Conservation (phyloP, 345 rosid species). For the Cardamine resedifolia region DNA sequence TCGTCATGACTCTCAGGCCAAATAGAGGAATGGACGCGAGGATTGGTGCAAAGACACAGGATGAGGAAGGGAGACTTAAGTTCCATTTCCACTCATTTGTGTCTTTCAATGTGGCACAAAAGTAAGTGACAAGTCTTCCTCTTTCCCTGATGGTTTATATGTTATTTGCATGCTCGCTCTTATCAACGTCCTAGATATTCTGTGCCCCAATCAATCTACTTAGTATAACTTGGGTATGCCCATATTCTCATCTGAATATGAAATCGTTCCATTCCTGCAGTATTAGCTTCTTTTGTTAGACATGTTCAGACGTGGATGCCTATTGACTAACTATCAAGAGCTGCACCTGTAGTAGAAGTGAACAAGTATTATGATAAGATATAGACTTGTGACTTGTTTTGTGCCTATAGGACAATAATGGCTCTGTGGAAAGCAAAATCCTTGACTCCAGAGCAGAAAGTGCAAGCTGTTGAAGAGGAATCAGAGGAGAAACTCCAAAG, state of each 20-base stretch:
- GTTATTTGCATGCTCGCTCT: neutral
- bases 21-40: slow-evolving; percentile 87
- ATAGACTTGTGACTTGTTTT: neutral
- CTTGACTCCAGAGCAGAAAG: slow-evolving; percentile 93
- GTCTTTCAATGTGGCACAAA: slow-evolving; percentile 79
- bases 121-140: slow-evolving; percentile 49
- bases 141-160: slow-evolving; percentile 3
- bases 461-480: slow-evolving; percentile 85
- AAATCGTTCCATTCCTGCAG: neutral
- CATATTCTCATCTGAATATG: neutral
- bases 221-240: neutral
- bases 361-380: neutral
- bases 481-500: slow-evolving; percentile 72
- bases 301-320: neutral
- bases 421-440: slow-evolving; percentile 96
- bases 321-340: slow-evolving; percentile 7
- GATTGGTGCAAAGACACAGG: slow-evolving; percentile 85
- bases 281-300: neutral
- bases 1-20: slow-evolving; percentile 74
- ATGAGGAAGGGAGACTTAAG: slow-evolving; percentile 92
- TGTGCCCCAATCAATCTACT: slow-evolving; percentile 16
- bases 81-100: slow-evolving; percentile 95
- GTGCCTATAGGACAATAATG: slow-evolving; percentile 75
- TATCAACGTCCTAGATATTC: neutral
- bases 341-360: neutral